A percentile compares a stretch with the other conserved stretches of the same genome.
Conservation (phyloP, 2,329 filamentous ascomycete species). For the Colletotrichum orchidophilum region DNA sequence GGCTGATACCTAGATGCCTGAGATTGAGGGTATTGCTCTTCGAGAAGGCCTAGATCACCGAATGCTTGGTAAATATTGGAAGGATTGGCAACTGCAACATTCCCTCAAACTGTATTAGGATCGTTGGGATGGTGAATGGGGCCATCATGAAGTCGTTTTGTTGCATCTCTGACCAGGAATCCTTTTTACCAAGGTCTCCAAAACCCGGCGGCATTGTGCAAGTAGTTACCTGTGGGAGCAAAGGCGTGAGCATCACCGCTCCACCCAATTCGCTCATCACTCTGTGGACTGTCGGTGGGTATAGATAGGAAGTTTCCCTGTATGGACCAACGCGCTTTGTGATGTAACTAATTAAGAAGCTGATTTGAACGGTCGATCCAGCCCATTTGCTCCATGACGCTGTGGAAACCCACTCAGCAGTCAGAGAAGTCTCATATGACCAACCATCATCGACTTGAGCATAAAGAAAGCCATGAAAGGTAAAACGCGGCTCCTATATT, state of each 20-base stretch:
- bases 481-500: slow-evolving; percentile 57
- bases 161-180: slow-evolving; percentile 50
- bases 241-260: slow-evolving; percentile 62
- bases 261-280: slow-evolving; percentile 65
- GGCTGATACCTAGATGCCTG: slow-evolving; percentile 45
- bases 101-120: slow-evolving; percentile 53
- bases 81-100: slow-evolving; percentile 51
- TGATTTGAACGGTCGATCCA: slow-evolving; percentile 61
- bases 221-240: slow-evolving; percentile 58
- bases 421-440: slow-evolving; percentile 39
- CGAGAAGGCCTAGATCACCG: slow-evolving; percentile 47
- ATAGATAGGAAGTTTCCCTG: slow-evolving; percentile 66
- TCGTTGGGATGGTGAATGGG: slow-evolving; percentile 42
- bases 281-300: slow-evolving; percentile 67
- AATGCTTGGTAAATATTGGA: slow-evolving; percentile 51
- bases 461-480: slow-evolving; percentile 64
- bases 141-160: slow-evolving; percentile 36
- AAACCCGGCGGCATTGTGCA: slow-evolving; percentile 63
- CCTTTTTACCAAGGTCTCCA: slow-evolving; percentile 60
- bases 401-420: slow-evolving; percentile 52
- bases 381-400: slow-evolving; percentile 60
- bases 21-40: slow-evolving; percentile 50
- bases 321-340: slow-evolving; percentile 66
- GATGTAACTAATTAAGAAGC: slow-evolving; percentile 62
- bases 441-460: slow-evolving; percentile 57